These are phyloP conservation scores for Amylocystis lapponica DNA, from an alignment of 768 basidiomycete species.

Conservation along the genomic window DNA sequence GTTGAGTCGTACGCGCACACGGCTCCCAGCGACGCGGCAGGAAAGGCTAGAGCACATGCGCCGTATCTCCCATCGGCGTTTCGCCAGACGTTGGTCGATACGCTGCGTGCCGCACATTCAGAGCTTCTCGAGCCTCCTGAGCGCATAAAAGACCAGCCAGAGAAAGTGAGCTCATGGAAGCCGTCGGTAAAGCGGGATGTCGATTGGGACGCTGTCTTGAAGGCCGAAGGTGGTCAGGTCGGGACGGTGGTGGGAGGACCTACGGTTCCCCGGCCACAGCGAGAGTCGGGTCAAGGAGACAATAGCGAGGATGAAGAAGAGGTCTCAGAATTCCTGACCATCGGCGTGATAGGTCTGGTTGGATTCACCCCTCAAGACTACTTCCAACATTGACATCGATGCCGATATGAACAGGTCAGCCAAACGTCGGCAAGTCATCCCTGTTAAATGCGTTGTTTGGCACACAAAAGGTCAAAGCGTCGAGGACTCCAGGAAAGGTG, in stretches of 20 bases:
- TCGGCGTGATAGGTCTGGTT: conserved; percentile 69
- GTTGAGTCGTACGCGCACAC: conserved; percentile 64
- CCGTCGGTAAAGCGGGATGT: conserved; percentile 58
- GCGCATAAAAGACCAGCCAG: conserved; percentile 40
- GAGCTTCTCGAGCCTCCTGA: conserved; percentile 66
- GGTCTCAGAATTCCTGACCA: conserved; percentile 59
- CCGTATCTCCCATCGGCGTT: conserved; percentile 67
- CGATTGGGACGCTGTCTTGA: conserved; percentile 66
- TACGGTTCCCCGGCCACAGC: conserved; percentile 26
- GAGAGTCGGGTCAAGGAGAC: conserved; percentile 14
- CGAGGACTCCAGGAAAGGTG: conserved; percentile 84
- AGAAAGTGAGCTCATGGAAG: conserved; percentile 54
- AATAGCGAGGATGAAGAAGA: conserved; percentile 14
- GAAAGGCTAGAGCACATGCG: conserved; percentile 38
- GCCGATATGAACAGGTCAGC: conserved; percentile 54
- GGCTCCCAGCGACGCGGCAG: conserved; percentile 9
- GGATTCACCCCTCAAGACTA: background rate
- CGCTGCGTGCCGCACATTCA: conserved; percentile 60
- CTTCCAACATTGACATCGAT: background rate
- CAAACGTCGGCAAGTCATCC: conserved; percentile 94
- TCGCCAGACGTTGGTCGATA: conserved; percentile 55
- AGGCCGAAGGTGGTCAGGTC: conserved; percentile 37
- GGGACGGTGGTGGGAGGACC: conserved; percentile 41
- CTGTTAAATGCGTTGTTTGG: conserved; percentile 90
- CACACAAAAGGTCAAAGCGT: conserved; percentile 68